Evolutionary conservation across 2,329 filamentous ascomycete species (phyloP).

Genomic region (Malbranchea cinnamomea): DNA sequence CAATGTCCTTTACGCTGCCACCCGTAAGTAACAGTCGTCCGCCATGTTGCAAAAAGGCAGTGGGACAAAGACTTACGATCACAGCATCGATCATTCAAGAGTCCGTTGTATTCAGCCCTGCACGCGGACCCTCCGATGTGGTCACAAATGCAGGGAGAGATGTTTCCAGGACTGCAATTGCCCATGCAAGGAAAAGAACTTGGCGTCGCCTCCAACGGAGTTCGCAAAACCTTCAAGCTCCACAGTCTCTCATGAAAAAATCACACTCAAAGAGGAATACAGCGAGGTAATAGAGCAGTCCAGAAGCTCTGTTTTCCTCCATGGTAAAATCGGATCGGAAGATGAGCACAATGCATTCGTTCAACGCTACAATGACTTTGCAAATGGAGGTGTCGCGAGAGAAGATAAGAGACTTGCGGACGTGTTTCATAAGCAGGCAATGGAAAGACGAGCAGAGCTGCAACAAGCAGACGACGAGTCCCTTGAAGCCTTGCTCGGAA

Average conservation of each 20-base stretch:
- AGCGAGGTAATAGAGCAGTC: not conserved
- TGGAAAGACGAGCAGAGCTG: slow-evolving; percentile 9
- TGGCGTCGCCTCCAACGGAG: not conserved
- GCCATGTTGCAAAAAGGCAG: slow-evolving; percentile 4
- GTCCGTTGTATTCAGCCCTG: slow-evolving; percentile 24
- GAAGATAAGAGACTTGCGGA: slow-evolving; percentile 14
- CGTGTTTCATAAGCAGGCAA: slow-evolving; percentile 7
- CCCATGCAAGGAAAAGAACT: slow-evolving; percentile 9
- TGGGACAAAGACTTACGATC: slow-evolving; percentile 1
- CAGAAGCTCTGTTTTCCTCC: not conserved
- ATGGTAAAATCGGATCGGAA: slow-evolving; percentile 1
- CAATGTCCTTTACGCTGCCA: slow-evolving; percentile 39
- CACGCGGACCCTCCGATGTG: slow-evolving; percentile 20
- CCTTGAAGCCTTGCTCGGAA: slow-evolving; percentile 10
- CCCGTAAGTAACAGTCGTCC: slow-evolving; percentile 23
- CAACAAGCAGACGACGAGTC: slow-evolving; percentile 11
- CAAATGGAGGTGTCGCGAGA: slow-evolving; percentile 18
- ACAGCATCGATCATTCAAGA: slow-evolving; percentile 23
- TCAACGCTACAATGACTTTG: slow-evolving; percentile 16
- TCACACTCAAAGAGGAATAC: too few relatives aligned
- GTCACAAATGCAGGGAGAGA: slow-evolving; percentile 20
- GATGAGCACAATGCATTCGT: slow-evolving; percentile 8
- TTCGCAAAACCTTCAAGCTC: too few relatives aligned
- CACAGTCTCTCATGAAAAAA: too few relatives aligned
- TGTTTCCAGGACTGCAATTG: slow-evolving; percentile 23